Conservation (phyloP, 2,329 filamentous ascomycete genomes). For the Penicillium psychrosexuale region DNA sequence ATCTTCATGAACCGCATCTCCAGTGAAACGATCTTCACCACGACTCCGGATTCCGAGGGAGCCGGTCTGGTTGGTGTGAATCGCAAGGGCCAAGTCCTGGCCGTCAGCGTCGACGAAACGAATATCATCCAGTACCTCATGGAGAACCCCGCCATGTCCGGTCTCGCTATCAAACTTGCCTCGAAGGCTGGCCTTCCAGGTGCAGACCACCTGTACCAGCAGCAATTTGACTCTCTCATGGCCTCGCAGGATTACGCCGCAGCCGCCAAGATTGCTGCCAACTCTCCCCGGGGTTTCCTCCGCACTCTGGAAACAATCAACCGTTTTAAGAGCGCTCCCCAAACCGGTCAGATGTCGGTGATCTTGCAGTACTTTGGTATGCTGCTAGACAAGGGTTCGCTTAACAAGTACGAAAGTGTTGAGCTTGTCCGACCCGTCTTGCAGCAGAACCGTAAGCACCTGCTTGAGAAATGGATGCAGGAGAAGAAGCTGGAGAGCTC, state of each 20-base stretch:
- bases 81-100: slow-evolving; percentile 93
- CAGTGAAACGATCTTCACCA: slow-evolving; percentile 98
- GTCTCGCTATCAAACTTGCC: slow-evolving; percentile 92
- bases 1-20: slow-evolving; percentile 99
- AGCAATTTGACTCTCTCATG: slow-evolving; percentile 89
- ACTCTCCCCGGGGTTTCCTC: slow-evolving; percentile 92
- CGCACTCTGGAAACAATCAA: slow-evolving; percentile 94
- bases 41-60: slow-evolving; percentile 76
- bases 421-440: slow-evolving; percentile 92
- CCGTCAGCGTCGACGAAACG: slow-evolving; percentile 87
- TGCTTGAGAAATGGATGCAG: slow-evolving; percentile 96
- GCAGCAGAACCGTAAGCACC: slow-evolving; percentile 87
- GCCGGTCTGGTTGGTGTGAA: slow-evolving; percentile 92
- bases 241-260: slow-evolving; percentile 75
- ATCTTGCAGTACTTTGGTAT: slow-evolving; percentile 98
- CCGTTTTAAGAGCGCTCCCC: slow-evolving; percentile 83
- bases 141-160: slow-evolving; percentile 90
- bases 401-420: slow-evolving; percentile 91
- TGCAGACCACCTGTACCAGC: slow-evolving; percentile 86
- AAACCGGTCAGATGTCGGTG: slow-evolving; percentile 72
- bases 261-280: slow-evolving; percentile 92
- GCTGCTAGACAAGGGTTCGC: slow-evolving; percentile 86
- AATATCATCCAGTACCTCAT: slow-evolving; percentile 92
- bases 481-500: slow-evolving; percentile 96
- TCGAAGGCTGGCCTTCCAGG: slow-evolving; percentile 90